Evolutionary conservation across 2,329 filamentous ascomycete genomes (phyloP).

Genomic region (Colletotrichum orbiculare): DNA sequence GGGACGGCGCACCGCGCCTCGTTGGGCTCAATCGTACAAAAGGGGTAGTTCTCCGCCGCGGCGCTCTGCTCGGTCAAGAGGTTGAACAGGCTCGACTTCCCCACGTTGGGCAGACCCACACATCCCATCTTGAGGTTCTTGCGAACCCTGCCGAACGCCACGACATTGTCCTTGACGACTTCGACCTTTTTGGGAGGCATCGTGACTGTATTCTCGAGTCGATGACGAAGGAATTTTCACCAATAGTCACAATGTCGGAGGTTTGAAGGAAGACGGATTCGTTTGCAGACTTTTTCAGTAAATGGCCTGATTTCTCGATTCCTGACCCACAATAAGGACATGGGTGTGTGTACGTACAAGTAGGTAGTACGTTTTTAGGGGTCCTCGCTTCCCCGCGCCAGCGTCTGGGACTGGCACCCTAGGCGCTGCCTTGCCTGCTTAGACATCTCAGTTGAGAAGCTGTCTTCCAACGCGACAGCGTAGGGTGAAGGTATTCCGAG

Average conservation of each 20-base stretch:
- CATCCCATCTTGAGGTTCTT: constrained; percentile 61
- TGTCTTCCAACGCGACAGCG: too few species aligned
- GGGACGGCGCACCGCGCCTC: constrained; percentile 58
- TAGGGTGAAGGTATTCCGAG: too few species aligned
- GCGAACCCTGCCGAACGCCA: constrained; percentile 56
- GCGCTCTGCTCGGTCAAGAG: constrained; percentile 58
- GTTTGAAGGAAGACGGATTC: constrained; percentile 9
- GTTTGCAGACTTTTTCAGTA: constrained; percentile 12
- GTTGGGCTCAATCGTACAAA: constrained; percentile 60
- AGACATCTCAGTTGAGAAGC: too few species aligned
- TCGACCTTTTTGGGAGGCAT: constrained; percentile 57
- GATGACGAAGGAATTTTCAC: constrained; percentile 6
- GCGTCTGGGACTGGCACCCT: too few species aligned
- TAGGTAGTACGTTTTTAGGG: too few species aligned
- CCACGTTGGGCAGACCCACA: constrained; percentile 57
- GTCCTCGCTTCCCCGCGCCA: too few species aligned
- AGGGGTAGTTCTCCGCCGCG: constrained; percentile 57
- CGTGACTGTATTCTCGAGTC: constrained; percentile 13
- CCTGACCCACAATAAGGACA: constrained; percentile 13
- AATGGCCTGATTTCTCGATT: constrained; percentile 26
- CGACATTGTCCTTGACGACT: constrained; percentile 54
- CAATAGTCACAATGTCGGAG: constrained; percentile 3
- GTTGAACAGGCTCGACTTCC: constrained; percentile 58
- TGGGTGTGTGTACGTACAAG: neutral
- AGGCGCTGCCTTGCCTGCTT: too few species aligned